Evolutionary conservation across 2,329 filamentous ascomycete species (phyloP).

Genomic region (Rutstroemia sydowiana): DNA sequence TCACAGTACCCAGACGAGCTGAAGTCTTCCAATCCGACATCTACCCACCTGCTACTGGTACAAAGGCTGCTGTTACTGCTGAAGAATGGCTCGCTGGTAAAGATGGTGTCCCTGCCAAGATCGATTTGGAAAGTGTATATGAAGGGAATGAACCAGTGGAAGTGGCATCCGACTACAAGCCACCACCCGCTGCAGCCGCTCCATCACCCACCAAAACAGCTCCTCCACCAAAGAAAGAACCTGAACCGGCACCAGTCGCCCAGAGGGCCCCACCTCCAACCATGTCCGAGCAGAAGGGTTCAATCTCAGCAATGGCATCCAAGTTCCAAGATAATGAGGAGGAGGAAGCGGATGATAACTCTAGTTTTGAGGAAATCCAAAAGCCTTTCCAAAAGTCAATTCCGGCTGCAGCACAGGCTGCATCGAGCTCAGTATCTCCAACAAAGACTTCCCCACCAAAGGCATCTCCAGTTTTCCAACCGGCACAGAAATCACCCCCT

Average conservation of each 20-base stretch:
- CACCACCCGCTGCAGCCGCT: conserved; percentile 38
- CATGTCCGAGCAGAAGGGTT: conserved; percentile 78
- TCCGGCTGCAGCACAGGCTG: conserved; percentile 33
- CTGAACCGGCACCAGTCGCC: conserved; percentile 39
- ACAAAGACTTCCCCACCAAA: conserved; percentile 27
- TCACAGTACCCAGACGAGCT: conserved; percentile 88
- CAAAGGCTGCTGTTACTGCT: conserved; percentile 72
- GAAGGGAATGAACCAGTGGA: conserved; percentile 76
- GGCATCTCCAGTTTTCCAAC: conserved; percentile 26
- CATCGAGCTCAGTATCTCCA: conserved; percentile 37
- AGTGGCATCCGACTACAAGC: conserved; percentile 62
- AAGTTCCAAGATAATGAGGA: conserved; percentile 75
- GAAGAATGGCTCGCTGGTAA: conserved; percentile 84
- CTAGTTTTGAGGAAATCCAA: conserved; percentile 79
- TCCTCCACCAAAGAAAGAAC: conserved; percentile 43
- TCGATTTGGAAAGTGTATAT: conserved; percentile 87
- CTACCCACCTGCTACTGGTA: conserved; percentile 76
- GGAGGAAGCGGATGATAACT: conserved; percentile 50
- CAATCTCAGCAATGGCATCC: conserved; percentile 75
- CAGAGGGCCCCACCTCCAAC: conserved; percentile 52
- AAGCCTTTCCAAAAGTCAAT: conserved; percentile 60
- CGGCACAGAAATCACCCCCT: conserved; percentile 27
- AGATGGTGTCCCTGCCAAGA: conserved; percentile 77
- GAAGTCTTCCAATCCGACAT: conserved; percentile 97
- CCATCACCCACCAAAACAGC: conserved; percentile 37